Percentiles rank a stretch among this genome's conserved stretches.
phyloP scores from a whole-genome alignment of 345 rosid species.

The Linum tenue region DNA sequence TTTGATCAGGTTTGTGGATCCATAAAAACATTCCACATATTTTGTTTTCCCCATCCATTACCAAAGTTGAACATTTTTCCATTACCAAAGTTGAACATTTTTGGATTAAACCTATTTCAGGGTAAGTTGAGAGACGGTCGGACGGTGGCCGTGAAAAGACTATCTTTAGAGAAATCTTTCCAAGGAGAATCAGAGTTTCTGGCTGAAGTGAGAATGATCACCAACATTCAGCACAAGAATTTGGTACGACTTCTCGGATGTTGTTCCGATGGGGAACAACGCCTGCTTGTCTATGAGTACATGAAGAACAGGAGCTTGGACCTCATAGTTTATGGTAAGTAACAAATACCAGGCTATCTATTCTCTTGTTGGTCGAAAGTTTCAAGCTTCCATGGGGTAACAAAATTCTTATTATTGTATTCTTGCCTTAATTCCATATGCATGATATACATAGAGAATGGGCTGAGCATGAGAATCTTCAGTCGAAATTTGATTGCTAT shows the following conservation, averaged over 20 bases:
- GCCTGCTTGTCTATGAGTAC: slow-evolving; percentile 57
- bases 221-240: slow-evolving; percentile 70
- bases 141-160: slow-evolving; percentile 42
- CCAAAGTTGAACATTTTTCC: neutral
- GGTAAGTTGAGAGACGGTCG: slow-evolving; percentile 50
- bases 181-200: slow-evolving; percentile 65
- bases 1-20: too few species aligned
- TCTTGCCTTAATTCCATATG: too few species aligned
- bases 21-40: too few species aligned
- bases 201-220: slow-evolving; percentile 62
- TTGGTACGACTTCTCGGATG: slow-evolving; percentile 59
- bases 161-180: slow-evolving; percentile 44
- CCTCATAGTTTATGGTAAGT: slow-evolving; percentile 39
- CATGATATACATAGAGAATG: too few species aligned
- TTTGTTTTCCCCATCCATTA: too few species aligned
- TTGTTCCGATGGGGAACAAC: slow-evolving; percentile 51
- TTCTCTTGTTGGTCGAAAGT: neutral
- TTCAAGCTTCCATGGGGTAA: neutral
- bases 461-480: too few species aligned
- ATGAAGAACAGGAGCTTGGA: slow-evolving; percentile 63
- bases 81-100: neutral
- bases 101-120: slow-evolving; percentile 16
- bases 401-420: too few species aligned
- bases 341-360: neutral
- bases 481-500: too few species aligned